These are phyloP conservation scores for Penicillium glabrum DNA, from an alignment of 2,329 filamentous ascomycete genomes.

Conservation along the genomic window DNA sequence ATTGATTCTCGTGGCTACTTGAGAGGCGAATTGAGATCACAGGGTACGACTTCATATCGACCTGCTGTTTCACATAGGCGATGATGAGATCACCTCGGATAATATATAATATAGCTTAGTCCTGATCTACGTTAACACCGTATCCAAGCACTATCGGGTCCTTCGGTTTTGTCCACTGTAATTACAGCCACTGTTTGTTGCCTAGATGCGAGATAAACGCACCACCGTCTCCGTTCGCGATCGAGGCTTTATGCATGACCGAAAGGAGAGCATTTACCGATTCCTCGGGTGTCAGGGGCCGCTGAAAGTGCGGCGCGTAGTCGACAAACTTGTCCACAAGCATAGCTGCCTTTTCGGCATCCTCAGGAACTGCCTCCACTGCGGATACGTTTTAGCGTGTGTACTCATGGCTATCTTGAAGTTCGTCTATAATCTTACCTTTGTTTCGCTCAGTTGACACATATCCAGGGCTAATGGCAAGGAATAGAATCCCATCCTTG, in stretches of 20 bases:
- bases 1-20: too few relatives aligned
- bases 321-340: neutral
- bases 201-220: slow-evolving; percentile 7
- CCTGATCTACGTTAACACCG: too few relatives aligned
- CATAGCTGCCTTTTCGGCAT: neutral
- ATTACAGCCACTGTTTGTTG: slow-evolving; percentile 6
- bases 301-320: slow-evolving; percentile 3
- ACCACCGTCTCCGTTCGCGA: slow-evolving; percentile 4
- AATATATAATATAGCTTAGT: too few relatives aligned
- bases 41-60: too few relatives aligned
- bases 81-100: too few relatives aligned
- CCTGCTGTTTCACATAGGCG: too few relatives aligned
- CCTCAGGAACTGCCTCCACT: neutral
- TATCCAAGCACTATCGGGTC: too few relatives aligned
- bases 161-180: neutral
- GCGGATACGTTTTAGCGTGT: neutral
- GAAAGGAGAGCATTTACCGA: neutral
- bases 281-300: neutral
- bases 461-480: slow-evolving; percentile 54
- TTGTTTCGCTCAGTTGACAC: slow-evolving; percentile 41
- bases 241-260: neutral
- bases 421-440: neutral
- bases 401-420: neutral
- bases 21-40: too few relatives aligned
- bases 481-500: slow-evolving; percentile 53